Conservation (phyloP, 2,329 filamentous ascomycete genomes). For the Coniochaeta ligniaria region DNA sequence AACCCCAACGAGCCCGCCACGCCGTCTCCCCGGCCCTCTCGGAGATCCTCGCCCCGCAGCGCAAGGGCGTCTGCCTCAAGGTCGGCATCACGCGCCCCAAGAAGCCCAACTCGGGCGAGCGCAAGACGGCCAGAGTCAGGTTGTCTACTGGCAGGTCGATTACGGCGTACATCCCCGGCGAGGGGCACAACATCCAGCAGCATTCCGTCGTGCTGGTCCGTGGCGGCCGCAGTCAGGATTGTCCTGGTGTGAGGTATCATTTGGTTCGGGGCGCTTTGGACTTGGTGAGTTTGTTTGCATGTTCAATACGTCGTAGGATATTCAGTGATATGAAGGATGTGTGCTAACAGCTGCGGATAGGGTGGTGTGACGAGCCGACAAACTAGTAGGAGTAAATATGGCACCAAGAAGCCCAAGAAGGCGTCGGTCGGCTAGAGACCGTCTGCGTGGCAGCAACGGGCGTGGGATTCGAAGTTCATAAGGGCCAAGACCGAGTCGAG, state of each 20-base stretch:
- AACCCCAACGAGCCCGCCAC: constrained; percentile 73
- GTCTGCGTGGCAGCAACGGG: neutral
- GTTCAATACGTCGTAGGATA: no score
- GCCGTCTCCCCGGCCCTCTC: constrained; percentile 79
- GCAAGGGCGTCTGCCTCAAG: constrained; percentile 94
- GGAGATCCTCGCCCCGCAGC: constrained; percentile 61
- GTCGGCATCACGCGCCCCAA: constrained; percentile 93
- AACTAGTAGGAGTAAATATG: constrained; percentile 89
- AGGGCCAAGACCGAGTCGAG: neutral
- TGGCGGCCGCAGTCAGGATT: constrained; percentile 90
- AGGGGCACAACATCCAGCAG: constrained; percentile 98
- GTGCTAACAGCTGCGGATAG: constrained; percentile 36
- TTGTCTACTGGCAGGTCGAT: constrained; percentile 81
- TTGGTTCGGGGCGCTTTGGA: constrained; percentile 87
- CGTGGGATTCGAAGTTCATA: neutral
- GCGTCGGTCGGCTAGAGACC: constrained; percentile 41
- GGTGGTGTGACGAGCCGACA: constrained; percentile 82
- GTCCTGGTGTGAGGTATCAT: constrained; percentile 95
- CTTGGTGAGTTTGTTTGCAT: constrained; percentile 73
- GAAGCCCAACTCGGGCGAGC: constrained; percentile 97
- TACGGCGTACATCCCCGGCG: constrained; percentile 91
- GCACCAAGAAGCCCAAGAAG: constrained; percentile 97
- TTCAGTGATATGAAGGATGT: no score
- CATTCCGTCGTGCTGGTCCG: constrained; percentile 96
- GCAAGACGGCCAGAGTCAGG: constrained; percentile 89